phyloP scores from a whole-genome alignment of 306 rosid species.

The Vachellia collinsii region DNA sequence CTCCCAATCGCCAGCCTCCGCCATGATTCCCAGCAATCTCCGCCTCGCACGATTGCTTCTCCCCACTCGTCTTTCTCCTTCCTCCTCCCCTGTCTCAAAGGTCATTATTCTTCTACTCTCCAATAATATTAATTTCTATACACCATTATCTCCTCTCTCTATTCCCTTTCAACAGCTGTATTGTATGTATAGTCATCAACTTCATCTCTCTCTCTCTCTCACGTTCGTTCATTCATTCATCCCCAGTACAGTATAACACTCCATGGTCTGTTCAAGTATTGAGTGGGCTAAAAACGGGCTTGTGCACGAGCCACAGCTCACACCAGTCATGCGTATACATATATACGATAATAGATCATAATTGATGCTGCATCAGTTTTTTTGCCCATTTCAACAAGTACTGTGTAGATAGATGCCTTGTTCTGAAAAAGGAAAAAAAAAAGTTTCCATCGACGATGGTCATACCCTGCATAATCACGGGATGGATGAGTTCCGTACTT shows the following conservation, averaged over 20 bases:
- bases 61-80: neutral
- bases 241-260: neutral
- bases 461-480: neutral
- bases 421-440: neutral
- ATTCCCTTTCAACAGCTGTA: neutral
- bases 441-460: neutral
- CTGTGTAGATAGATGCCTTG: neutral
- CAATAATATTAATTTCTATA: neutral
- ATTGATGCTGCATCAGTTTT: neutral
- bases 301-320: neutral
- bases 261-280: neutral
- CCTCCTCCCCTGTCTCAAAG: neutral
- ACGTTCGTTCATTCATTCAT: too few species aligned
- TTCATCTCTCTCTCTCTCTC: neutral
- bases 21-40: conserved; percentile 20
- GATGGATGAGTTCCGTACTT: neutral
- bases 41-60: conserved; percentile 10
- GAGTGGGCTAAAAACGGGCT: neutral
- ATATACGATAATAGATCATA: too few species aligned
- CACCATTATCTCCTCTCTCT: neutral
- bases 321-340: neutral
- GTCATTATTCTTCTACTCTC: neutral
- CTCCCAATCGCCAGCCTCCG: neutral
- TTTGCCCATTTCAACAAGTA: neutral
- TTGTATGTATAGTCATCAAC: neutral